Base-by-base conservation (phyloP, 176 grass and related monocot genomes). In the Chrysopogon serrulatus region DNA sequence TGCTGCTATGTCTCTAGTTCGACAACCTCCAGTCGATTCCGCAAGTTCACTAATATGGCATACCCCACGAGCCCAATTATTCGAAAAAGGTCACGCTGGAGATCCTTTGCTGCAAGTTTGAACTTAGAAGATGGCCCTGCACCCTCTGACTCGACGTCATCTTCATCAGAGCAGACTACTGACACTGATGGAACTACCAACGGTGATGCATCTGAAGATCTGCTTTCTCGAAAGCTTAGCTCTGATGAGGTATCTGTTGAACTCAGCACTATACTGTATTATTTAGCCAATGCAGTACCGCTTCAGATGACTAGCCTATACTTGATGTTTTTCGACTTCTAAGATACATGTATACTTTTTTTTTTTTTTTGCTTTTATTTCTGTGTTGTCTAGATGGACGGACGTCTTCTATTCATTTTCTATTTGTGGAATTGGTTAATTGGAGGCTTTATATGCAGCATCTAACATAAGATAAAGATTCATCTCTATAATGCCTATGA, bases 161-260 rank as follows among this genome's bases (percentile, higher is more conserved):
- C 79, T 49, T 85, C 85, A 36, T 59, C 70, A 8, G 85, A 88
- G 35, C 76, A 90, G 68, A 26, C 21, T 23, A 76, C n/a, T 57
- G 65, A 83, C 83, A 33, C 21, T 76, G 62, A 76, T 79, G 84
- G 85, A 30, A 61, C 60, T 48, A 24, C 71, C 33, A 57, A 71
- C 15, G 28, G 41, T 10, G 88, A 85, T 79, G 66, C 35, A 82
- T 91, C 90, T 67, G 73, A 85, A 61, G 60, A 73, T 21, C 31
- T 72, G 47, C 85, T 79, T 62, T 82, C 90, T 23, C 73, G 6
- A 82, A 85, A 54, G 54, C 82, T 76, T 34, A 88, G 59, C 1
- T 88, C 90, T 72, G 54, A 83, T 21, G 84, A 95, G 95, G 95
- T 93, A 89, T n/a, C n/a, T n/a, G n/a, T n/a, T n/a, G n/a, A n/a